Base-by-base conservation (phyloP, 208 protist genomes). In the Crithidia fasciculata region DNA sequence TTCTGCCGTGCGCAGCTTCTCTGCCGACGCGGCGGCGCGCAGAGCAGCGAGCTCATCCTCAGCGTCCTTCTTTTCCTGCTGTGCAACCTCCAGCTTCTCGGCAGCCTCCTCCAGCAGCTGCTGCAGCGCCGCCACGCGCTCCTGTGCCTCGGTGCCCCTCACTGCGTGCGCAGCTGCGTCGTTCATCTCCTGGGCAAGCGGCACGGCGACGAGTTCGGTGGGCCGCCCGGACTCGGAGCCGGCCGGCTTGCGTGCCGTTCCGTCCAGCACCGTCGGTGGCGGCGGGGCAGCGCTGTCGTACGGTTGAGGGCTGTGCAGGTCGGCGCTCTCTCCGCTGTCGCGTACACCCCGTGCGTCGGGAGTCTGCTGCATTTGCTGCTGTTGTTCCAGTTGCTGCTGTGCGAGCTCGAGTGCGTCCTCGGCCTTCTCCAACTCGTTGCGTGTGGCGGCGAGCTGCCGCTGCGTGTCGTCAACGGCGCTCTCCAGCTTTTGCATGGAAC, bases 401-500 rank as follows among this genome's bases (percentile, higher is more conserved):
- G 39, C 41, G 36, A 28, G 28, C 8, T 43, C 28, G 15, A 75
- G 72, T 39, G 58, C n/a, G 4, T 57, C 52, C 0, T 78, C 68
- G 56, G 52, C 62, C 39, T 64, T 57, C 37, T 6, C 12, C 4
- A 63, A 44, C 5, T 66, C 45, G 0, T 2, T 47, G 5, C 49
- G 61, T n/a, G 45, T 18, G 15, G 40, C 9, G 10, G 39, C 40
- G 5, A 74, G 76, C 44, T 71, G 5, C 19, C 59, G 41, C 12
- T 72, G 55, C 53, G 59, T 67, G 37, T 74, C 66, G 43, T 50
- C 47, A 0, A 66, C 41, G 12, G 68, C 80, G 4, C 49, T 43
- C 62, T 60, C 43, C 18, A 84, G 70, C 40, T 74, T 61, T 40
- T 68, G 53, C 44, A 76, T 69, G 2, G 56, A 43, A 36, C 54